Conservation (phyloP, 768 basidiomycete species). For the Boletus insuetus region DNA sequence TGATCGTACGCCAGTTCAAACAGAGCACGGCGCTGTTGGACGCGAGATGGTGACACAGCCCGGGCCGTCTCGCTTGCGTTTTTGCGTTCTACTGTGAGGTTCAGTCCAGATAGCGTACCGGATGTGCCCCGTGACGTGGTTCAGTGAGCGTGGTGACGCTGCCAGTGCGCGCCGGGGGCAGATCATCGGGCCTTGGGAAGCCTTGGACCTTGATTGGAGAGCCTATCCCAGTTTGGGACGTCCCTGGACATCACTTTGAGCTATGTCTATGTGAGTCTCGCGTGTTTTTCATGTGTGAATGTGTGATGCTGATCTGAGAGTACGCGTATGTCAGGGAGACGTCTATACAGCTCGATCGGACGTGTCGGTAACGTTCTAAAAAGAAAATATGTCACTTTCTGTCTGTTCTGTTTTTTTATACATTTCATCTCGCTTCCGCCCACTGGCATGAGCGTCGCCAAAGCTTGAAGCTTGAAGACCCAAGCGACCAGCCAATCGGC, state of each 20-base stretch:
- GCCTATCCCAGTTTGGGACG: conserved; percentile 44
- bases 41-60: conserved; percentile 3
- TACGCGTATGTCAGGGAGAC: conserved; percentile 19
- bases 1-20: conserved; percentile 48
- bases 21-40: conserved; percentile 47
- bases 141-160: conserved; percentile 43
- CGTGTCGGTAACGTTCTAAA: conserved; percentile 6
- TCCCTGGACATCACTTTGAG: conserved; percentile 67
- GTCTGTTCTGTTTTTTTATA: too few species aligned
- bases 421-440: too few species aligned
- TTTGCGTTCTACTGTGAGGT: conserved; percentile 53
- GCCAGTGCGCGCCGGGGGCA: conserved; percentile 9
- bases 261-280: conserved; percentile 46
- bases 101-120: conserved; percentile 28
- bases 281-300: neutral
- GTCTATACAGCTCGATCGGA: conserved; percentile 22
- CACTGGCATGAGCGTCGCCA: too few species aligned
- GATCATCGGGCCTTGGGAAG: conserved; percentile 47
- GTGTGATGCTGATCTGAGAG: neutral
- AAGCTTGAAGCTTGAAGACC: too few species aligned
- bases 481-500: too few species aligned
- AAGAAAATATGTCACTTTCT: too few species aligned
- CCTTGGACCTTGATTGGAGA: conserved; percentile 35
- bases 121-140: conserved; percentile 52
- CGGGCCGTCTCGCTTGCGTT: conserved; percentile 41